These are phyloP conservation scores for Tolypocladium paradoxum DNA, from an alignment of 2,329 filamentous ascomycete genomes.

Conservation along the genomic window DNA sequence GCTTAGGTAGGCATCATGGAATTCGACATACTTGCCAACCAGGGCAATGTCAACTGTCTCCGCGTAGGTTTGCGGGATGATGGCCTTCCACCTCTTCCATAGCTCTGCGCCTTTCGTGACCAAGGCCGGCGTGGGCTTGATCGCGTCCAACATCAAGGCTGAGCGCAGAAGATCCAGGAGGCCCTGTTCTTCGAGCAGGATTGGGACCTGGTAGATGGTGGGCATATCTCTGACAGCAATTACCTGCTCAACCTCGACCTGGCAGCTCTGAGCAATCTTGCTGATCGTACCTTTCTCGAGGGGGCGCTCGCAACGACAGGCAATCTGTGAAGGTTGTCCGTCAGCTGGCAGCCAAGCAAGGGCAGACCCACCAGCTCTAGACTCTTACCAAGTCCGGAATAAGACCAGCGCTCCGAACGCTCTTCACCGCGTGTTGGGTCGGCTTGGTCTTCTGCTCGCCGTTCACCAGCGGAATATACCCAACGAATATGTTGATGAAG, in stretches of 20 bases:
- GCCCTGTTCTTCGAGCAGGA: slow-evolving; percentile 78
- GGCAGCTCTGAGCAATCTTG: slow-evolving; percentile 85
- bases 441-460: slow-evolving; percentile 92
- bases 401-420: slow-evolving; percentile 70
- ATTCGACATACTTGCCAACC: slow-evolving; percentile 82
- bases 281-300: slow-evolving; percentile 64
- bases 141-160: slow-evolving; percentile 52
- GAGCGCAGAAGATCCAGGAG: slow-evolving; percentile 57
- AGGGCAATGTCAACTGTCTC: slow-evolving; percentile 68
- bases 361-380: too few species aligned
- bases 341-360: too few species aligned
- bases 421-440: slow-evolving; percentile 80
- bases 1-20: slow-evolving; percentile 78
- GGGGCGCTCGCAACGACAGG: slow-evolving; percentile 75
- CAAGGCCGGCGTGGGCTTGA: slow-evolving; percentile 40
- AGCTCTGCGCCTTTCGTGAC: slow-evolving; percentile 53
- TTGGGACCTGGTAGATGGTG: slow-evolving; percentile 86
- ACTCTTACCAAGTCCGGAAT: slow-evolving; percentile 56
- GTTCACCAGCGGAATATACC: slow-evolving; percentile 57
- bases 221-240: slow-evolving; percentile 82
- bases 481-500: slow-evolving; percentile 83
- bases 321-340: too few species aligned
- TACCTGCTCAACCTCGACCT: slow-evolving; percentile 76
- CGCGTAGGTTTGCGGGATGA: slow-evolving; percentile 54
- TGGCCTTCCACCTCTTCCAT: slow-evolving; percentile 68